These are phyloP conservation scores for Boechera divaricarpa DNA, from an alignment of 345 rosid genomes.

Conservation along the genomic window DNA sequence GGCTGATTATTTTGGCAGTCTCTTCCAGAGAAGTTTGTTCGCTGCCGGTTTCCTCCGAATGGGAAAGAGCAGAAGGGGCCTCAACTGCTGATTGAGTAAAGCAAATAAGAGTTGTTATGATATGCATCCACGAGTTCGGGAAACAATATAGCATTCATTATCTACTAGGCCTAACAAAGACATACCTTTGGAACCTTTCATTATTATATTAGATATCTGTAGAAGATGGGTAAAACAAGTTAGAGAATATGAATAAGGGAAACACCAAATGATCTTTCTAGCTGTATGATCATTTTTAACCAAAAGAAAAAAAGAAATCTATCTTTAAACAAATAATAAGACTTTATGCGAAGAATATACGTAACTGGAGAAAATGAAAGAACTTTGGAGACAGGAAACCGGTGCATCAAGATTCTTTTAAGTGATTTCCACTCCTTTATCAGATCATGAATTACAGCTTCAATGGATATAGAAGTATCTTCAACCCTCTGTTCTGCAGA, in stretches of 20 bases:
- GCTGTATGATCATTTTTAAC: constrained; percentile 10
- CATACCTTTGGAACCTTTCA: constrained; percentile 69
- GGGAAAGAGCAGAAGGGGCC: constrained; percentile 53
- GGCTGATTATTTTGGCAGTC: constrained; percentile 55
- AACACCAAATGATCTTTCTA: constrained; percentile 17
- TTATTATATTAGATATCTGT: constrained; percentile 73
- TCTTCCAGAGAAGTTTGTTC: constrained; percentile 58
- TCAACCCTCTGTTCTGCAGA: constrained; percentile 44
- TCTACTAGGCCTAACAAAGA: constrained; percentile 3
- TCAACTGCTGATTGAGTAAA: constrained; percentile 51
- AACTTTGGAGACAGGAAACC: constrained; percentile 81
- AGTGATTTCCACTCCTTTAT: constrained; percentile 76
- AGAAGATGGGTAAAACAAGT: constrained; percentile 17
- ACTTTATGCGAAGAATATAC: constrained; percentile 22
- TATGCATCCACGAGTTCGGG: constrained; percentile 23
- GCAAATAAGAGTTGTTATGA: constrained; percentile 21
- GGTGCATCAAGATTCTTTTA: constrained; percentile 83
- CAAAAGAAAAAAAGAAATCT: not conserved
- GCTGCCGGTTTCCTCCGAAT: constrained; percentile 64
- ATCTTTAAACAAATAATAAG: not conserved
- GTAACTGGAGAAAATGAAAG: constrained; percentile 70
- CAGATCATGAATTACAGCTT: constrained; percentile 45
- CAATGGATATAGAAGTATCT: constrained; percentile 41
- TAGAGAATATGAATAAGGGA: constrained; percentile 11
- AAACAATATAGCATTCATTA: constrained; percentile 20